phyloP scores from a whole-genome alignment of 2,329 filamentous ascomycete genomes.

The Acephala macrosclerotiorum region DNA sequence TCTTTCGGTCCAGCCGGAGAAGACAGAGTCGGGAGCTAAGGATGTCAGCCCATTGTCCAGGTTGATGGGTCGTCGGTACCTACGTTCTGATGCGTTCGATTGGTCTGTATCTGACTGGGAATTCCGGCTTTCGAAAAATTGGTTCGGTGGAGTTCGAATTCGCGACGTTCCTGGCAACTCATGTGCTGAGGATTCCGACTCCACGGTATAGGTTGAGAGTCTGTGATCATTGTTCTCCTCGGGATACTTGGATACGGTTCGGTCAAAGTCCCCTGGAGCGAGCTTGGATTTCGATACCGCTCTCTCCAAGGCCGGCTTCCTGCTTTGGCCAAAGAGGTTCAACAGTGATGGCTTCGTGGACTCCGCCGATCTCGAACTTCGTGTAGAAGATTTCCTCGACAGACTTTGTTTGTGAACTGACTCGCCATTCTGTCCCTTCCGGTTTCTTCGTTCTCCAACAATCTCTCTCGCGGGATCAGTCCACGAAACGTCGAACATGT shows the following conservation, averaged over 20 bases:
- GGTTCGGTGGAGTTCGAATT: slow-evolving; percentile 7
- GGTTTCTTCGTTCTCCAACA: slow-evolving; percentile 41
- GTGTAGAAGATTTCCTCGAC: slow-evolving; percentile 25
- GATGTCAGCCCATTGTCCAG: not conserved
- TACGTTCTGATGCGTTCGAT: slow-evolving; percentile 38
- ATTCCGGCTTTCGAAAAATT: slow-evolving; percentile 10
- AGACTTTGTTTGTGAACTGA: not conserved
- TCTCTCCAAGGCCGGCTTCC: slow-evolving; percentile 11
- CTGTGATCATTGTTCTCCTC: slow-evolving; percentile 1
- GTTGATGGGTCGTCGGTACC: not conserved
- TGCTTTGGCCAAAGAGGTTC: slow-evolving; percentile 23
- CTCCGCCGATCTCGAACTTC: slow-evolving; percentile 26
- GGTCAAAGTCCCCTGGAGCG: no score
- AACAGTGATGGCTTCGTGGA: slow-evolving; percentile 24
- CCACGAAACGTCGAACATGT: slow-evolving; percentile 45
- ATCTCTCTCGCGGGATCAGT: slow-evolving; percentile 42
- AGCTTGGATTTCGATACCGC: slow-evolving; percentile 6
- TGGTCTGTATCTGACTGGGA: slow-evolving; percentile 28
- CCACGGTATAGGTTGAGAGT: slow-evolving; percentile 17
- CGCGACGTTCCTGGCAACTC: slow-evolving; percentile 3
- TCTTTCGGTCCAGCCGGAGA: slow-evolving; percentile 53
- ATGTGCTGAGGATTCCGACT: slow-evolving; percentile 16
- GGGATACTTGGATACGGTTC: not conserved
- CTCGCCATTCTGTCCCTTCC: slow-evolving; percentile 36
- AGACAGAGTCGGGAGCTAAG: slow-evolving; percentile 50